These are phyloP conservation scores for Kickxella alabastrina DNA, from an alignment of 192 early-diverging fungal species.

Conservation along the genomic window DNA sequence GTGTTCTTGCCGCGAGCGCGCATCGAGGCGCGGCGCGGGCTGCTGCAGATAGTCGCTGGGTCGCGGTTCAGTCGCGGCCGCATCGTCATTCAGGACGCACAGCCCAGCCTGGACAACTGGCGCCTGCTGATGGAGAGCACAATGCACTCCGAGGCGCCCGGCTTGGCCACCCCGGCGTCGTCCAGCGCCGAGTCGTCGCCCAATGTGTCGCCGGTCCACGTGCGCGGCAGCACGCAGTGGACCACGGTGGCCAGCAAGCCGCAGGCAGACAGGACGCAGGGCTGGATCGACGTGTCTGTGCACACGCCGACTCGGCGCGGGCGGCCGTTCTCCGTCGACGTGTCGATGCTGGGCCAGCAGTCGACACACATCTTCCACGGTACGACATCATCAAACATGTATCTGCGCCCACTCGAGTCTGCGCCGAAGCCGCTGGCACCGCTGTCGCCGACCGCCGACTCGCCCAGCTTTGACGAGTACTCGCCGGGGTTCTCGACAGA, in stretches of 20 bases:
- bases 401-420: slow-evolving; percentile 29
- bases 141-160: neutral
- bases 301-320: slow-evolving; percentile 15
- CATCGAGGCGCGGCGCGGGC: slow-evolving; percentile 12
- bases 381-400: slow-evolving; percentile 9
- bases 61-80: slow-evolving; percentile 36
- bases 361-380: neutral
- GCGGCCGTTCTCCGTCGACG: slow-evolving; percentile 41
- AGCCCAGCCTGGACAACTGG: slow-evolving; percentile 34
- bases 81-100: slow-evolving; percentile 38
- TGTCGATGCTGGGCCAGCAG: slow-evolving; percentile 35
- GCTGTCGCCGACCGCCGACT: slow-evolving; percentile 3
- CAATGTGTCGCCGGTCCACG: neutral
- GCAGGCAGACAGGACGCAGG: neutral
- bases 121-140: slow-evolving; percentile 32
- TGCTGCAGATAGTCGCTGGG: slow-evolving; percentile 39
- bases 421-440: slow-evolving; percentile 5
- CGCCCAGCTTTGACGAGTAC: slow-evolving; percentile 19
- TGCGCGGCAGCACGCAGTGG: neutral
- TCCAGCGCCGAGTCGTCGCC: slow-evolving; percentile 22
- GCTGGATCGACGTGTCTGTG: too few species aligned
- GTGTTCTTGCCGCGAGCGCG: slow-evolving; percentile 39
- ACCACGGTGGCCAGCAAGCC: neutral
- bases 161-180: slow-evolving; percentile 39
- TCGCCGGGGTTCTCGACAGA: slow-evolving; percentile 31